A percentile compares a stretch with the other conserved stretches of the same genome.
phyloP scores from a whole-genome alignment of 2,329 filamentous ascomycete genomes.

The Colletotrichum trifolii region DNA sequence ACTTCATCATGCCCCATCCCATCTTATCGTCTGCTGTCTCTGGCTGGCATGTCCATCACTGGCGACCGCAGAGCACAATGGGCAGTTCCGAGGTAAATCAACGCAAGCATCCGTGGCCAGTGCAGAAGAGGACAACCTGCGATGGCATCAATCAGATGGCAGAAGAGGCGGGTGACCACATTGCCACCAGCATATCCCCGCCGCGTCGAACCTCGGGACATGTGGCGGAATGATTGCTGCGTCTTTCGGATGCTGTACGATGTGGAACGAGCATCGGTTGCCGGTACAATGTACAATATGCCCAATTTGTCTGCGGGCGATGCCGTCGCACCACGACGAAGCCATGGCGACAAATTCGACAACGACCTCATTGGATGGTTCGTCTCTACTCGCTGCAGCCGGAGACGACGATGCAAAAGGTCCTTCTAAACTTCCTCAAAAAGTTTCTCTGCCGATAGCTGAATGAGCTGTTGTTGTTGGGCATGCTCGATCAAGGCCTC shows the following conservation, averaged over 20 bases:
- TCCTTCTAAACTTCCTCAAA: not conserved
- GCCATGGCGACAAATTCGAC: constrained; percentile 18
- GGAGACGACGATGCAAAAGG: not conserved
- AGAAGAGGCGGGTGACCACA: constrained; percentile 4
- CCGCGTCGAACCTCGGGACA: not conserved
- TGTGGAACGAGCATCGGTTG: no score
- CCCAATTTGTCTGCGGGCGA: constrained; percentile 9
- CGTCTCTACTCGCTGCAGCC: not conserved
- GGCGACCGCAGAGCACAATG: not conserved
- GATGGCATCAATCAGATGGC: constrained; percentile 1
- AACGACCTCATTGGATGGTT: constrained; percentile 9
- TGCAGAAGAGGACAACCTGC: constrained; percentile 11
- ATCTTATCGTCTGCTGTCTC: constrained; percentile 5
- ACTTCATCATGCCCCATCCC: not conserved
- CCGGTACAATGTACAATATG: no score
- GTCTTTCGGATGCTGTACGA: no score
- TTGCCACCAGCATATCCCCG: constrained; percentile 24
- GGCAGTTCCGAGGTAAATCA: not conserved
- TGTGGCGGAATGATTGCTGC: no score
- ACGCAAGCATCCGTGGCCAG: constrained; percentile 5
- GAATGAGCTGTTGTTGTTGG: not conserved
- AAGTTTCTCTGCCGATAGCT: constrained; percentile 9
- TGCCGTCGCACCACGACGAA: constrained; percentile 22
- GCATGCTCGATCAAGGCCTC: not conserved
- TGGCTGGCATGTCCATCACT: no score